A percentile compares a stretch with the other conserved stretches of the same genome.
phyloP scores from a whole-genome alignment of 441 rosid species.

The Erysimum pusillum region DNA sequence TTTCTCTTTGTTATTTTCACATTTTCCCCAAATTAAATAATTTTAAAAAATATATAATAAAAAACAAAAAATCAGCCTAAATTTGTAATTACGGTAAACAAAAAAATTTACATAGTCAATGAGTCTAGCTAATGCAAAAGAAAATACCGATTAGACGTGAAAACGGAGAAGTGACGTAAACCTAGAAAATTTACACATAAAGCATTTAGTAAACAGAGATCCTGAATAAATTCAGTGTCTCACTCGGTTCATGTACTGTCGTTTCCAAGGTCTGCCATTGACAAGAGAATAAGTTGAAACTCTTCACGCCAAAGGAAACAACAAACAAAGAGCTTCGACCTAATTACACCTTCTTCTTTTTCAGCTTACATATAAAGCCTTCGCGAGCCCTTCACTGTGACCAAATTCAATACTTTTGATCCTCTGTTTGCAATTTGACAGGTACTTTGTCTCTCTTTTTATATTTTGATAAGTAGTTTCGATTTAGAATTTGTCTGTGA shows the following conservation, averaged over 20 bases:
- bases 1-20: not conserved
- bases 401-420: not conserved
- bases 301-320: constrained; percentile 17
- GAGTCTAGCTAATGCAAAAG: not conserved
- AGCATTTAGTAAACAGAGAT: constrained; percentile 18
- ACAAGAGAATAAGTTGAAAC: not conserved
- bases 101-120: not conserved
- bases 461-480: constrained; percentile 23
- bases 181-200: constrained; percentile 23
- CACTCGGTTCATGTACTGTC: constrained; percentile 38
- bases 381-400: constrained; percentile 7
- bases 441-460: not conserved
- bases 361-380: constrained; percentile 22
- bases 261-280: constrained; percentile 32
- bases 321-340: constrained; percentile 18
- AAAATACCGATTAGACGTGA: not conserved
- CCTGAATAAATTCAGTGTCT: constrained; percentile 26
- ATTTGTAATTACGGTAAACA: not conserved
- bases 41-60: not conserved
- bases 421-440: not conserved
- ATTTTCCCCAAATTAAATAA: not conserved
- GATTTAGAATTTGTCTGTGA: constrained; percentile 22
- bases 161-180: constrained; percentile 34
- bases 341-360: constrained; percentile 15
- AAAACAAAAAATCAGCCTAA: not conserved